Conservation (phyloP, 2,329 filamentous ascomycete species). For the Graphilbum ipis-grandicollis region DNA sequence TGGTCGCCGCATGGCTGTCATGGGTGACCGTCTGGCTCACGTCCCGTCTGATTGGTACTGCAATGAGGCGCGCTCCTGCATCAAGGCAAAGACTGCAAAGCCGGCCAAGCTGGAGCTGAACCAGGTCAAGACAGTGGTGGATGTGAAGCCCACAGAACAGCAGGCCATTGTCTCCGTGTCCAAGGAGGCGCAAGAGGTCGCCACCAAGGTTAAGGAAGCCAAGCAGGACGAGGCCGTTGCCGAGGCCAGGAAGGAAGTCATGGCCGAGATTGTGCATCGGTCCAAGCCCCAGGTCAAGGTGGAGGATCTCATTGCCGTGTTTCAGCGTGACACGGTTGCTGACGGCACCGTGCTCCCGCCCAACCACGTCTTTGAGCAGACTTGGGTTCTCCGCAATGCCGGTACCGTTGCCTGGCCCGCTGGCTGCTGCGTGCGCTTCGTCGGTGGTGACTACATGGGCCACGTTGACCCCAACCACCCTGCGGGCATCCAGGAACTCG, state of each 20-base stretch:
- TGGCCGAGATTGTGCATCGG: background rate
- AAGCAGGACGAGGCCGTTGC: slow-evolving; percentile 7
- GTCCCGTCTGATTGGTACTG: background rate
- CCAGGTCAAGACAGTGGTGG: slow-evolving; percentile 45
- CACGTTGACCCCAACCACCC: slow-evolving; percentile 68
- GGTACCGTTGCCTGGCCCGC: slow-evolving; percentile 68
- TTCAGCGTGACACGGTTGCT: slow-evolving; percentile 58
- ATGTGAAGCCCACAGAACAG: slow-evolving; percentile 41
- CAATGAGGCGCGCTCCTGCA: background rate
- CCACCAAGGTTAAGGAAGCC: background rate
- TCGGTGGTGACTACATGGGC: slow-evolving; percentile 93
- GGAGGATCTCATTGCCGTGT: slow-evolving; percentile 35
- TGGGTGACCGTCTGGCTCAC: slow-evolving; percentile 45
- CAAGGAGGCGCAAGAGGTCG: background rate
- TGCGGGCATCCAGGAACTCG: slow-evolving; percentile 59
- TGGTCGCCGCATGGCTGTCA: slow-evolving; percentile 43
- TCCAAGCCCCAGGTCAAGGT: slow-evolving; percentile 11
- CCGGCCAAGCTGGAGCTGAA: slow-evolving; percentile 2
- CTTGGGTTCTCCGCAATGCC: slow-evolving; percentile 79
- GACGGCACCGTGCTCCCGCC: slow-evolving; percentile 61
- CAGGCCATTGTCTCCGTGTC: background rate
- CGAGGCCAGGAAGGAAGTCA: background rate
- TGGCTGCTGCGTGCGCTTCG: slow-evolving; percentile 78
- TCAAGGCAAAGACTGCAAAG: background rate
- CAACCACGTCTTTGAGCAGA: slow-evolving; percentile 66